A percentile compares a stretch with the other conserved stretches of the same genome.
These are phyloP conservation scores for Elongisporangium prolatum DNA, from an alignment of 352 stramenopile species.

Conservation along the genomic window DNA sequence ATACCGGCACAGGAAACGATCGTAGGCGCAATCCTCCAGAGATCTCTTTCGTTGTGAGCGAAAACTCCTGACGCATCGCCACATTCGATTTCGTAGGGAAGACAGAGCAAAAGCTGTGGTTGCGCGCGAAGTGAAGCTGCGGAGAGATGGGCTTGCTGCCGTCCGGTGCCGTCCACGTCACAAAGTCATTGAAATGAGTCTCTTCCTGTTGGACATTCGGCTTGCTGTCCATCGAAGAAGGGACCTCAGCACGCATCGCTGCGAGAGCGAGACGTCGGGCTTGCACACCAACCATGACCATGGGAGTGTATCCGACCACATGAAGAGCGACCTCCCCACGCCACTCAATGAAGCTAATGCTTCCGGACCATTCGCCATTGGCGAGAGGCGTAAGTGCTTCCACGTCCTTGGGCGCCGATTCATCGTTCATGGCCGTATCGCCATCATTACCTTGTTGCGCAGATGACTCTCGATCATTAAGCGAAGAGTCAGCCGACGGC, in stretches of 20 bases:
- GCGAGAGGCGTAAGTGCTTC: conserved; percentile 39
- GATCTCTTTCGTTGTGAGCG: conserved; percentile 83
- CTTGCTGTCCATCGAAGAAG: conserved; percentile 17
- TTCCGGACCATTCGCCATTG: conserved; percentile 71
- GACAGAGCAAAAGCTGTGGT: conserved; percentile 71
- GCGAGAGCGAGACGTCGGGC: conserved; percentile 72
- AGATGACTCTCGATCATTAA: conserved; percentile 1
- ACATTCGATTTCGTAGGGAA: conserved; percentile 38
- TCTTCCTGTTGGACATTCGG: conserved; percentile 47
- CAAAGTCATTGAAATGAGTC: conserved; percentile 81
- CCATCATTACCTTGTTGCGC: conserved; percentile 7
- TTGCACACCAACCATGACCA: conserved; percentile 78
- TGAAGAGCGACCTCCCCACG: conserved; percentile 71
- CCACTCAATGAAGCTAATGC: conserved; percentile 86
- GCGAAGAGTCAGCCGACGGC: conserved; percentile 4
- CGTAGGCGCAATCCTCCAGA: conserved; percentile 70
- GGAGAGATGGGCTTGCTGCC: conserved; percentile 63
- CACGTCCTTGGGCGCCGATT: conserved; percentile 16
- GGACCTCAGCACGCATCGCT: conserved; percentile 34
- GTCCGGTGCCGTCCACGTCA: conserved; percentile 66
- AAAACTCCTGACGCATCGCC: conserved; percentile 78
- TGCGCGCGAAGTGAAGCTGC: conserved; percentile 65
- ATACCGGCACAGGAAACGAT: conserved; percentile 79
- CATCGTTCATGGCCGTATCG: conserved; percentile 12
- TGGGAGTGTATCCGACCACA: conserved; percentile 61